phyloP scores from a whole-genome alignment of 805 yeast genomes.

The Martiniozyma abietophila region DNA sequence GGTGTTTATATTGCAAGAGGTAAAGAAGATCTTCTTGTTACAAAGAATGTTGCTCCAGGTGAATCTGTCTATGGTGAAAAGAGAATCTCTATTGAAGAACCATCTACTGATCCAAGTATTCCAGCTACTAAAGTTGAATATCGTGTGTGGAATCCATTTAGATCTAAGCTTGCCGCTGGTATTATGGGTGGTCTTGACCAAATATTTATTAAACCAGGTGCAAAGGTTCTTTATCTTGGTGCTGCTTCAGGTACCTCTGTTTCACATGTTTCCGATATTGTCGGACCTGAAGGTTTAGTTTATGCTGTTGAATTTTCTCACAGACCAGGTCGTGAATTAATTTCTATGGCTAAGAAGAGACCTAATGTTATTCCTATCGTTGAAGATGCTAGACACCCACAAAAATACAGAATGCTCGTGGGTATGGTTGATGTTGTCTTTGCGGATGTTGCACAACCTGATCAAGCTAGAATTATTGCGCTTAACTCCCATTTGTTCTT shows the following conservation, averaged over 20 bases:
- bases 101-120: constrained; percentile 77
- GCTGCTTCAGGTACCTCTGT: constrained; percentile 99
- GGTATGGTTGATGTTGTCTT: constrained; percentile 99
- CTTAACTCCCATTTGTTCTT: constrained; percentile 96
- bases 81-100: constrained; percentile 89
- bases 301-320: constrained; percentile 99
- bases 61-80: constrained; percentile 98
- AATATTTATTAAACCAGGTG: constrained; percentile 95
- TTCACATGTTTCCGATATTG: constrained; percentile 95
- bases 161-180: constrained; percentile 99
- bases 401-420: constrained; percentile 96
- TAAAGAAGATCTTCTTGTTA: constrained; percentile 95
- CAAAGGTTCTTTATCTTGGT: constrained; percentile 94
- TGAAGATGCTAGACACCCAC: constrained; percentile 99
- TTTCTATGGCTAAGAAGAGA: constrained; percentile 99
- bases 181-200: constrained; percentile 99
- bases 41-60: constrained; percentile 97
- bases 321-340: constrained; percentile 99
- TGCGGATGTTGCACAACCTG: constrained; percentile 99
- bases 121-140: constrained; percentile 93
- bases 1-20: constrained; percentile 99
- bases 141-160: constrained; percentile 99
- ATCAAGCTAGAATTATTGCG: constrained; percentile 99
- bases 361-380: constrained; percentile 98
- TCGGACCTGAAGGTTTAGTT: constrained; percentile 98